These are phyloP conservation scores for Thymus quinquecostatus DNA, from an alignment of 257 asterid genomes.

Conservation along the genomic window DNA sequence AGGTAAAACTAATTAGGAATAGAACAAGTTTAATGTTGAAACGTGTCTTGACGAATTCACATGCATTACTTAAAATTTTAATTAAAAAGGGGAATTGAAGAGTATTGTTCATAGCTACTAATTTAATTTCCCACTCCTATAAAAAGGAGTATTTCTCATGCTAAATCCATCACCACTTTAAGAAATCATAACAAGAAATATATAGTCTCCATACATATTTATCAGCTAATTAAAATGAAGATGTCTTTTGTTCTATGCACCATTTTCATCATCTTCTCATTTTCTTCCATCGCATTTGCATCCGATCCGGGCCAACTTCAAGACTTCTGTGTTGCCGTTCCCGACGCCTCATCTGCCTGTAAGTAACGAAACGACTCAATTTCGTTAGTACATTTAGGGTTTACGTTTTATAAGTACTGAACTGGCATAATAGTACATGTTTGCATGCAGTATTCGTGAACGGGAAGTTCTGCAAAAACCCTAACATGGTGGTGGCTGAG, in stretches of 20 bases:
- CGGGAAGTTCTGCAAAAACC: slow-evolving; percentile 7
- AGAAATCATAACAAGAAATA: background rate
- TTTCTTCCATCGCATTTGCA: slow-evolving; percentile 11
- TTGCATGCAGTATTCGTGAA: background rate
- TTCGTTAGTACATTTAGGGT: too few species aligned
- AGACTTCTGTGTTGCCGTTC: slow-evolving; percentile 30
- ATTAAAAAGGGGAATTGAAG: background rate
- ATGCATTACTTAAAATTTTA: background rate
- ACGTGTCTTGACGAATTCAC: background rate
- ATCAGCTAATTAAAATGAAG: background rate
- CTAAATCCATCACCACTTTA: background rate
- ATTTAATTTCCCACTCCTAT: background rate
- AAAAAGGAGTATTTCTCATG: background rate
- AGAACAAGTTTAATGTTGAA: background rate
- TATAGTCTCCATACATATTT: background rate
- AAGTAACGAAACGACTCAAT: background rate
- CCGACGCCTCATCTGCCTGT: slow-evolving; percentile 18
- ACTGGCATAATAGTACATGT: too few species aligned
- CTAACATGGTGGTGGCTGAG: background rate
- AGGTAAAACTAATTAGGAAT: background rate
- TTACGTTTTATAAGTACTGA: background rate
- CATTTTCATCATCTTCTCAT: background rate
- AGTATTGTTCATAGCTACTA: background rate
- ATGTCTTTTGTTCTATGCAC: background rate
- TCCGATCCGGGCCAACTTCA: slow-evolving; percentile 27